phyloP scores from a whole-genome alignment of 768 basidiomycete species.

The Mycena rosella region DNA sequence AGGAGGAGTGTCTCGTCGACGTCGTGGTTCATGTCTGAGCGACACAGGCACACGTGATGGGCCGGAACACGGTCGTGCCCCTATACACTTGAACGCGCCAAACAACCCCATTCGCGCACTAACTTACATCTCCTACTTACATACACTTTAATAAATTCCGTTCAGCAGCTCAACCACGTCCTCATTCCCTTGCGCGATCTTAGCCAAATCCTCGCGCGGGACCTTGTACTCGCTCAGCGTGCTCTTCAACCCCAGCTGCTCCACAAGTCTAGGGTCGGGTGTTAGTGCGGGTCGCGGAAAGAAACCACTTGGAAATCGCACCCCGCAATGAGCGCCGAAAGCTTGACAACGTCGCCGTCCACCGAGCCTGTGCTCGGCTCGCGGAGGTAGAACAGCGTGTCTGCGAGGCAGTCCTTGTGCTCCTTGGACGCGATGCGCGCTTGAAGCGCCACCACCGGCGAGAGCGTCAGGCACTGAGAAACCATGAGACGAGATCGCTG shows the following conservation, averaged over 20 bases:
- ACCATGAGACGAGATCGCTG: no score
- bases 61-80: neutral
- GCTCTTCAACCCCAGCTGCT: constrained; percentile 67
- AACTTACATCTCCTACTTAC: no score
- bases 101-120: no score
- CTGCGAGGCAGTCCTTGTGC: constrained; percentile 72
- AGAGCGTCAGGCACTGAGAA: constrained; percentile 81
- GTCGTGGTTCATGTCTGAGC: neutral
- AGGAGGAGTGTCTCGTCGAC: neutral
- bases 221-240: constrained; percentile 74
- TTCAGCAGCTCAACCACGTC: constrained; percentile 66
- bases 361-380: constrained; percentile 72
- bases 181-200: constrained; percentile 63
- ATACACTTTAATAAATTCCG: constrained; percentile 40
- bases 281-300: no score
- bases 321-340: constrained; percentile 69
- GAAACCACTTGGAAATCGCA: constrained; percentile 47
- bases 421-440: constrained; percentile 69
- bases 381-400: constrained; percentile 68
- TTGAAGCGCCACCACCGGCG: constrained; percentile 71
- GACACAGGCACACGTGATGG: constrained; percentile 3
- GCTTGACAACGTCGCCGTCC: constrained; percentile 70
- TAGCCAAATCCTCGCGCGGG: constrained; percentile 64
- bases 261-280: constrained; percentile 65
- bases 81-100: neutral